Conservation (phyloP, 768 basidiomycete species). For the Hygrophorus russula region DNA sequence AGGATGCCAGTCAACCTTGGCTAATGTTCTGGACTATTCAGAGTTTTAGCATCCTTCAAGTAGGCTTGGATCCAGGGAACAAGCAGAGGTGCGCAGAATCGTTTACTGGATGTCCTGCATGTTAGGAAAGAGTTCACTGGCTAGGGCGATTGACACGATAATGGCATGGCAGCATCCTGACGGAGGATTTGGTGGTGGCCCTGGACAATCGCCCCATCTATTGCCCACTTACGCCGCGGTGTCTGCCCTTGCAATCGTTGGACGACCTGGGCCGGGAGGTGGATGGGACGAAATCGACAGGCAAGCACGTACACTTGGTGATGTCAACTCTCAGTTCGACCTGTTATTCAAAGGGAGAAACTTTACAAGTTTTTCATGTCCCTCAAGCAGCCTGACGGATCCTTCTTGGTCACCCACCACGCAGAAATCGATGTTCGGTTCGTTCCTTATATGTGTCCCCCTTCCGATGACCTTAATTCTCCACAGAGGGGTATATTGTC, state of each 20-base stretch:
- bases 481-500: slow-evolving; percentile 84
- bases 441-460: slow-evolving; percentile 10
- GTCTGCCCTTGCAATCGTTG: slow-evolving; percentile 74
- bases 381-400: slow-evolving; percentile 86
- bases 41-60: slow-evolving; percentile 67
- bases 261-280: slow-evolving; percentile 55
- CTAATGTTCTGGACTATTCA: slow-evolving; percentile 90
- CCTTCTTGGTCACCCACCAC: slow-evolving; percentile 78
- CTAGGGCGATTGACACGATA: slow-evolving; percentile 71
- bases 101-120: slow-evolving; percentile 4
- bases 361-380: slow-evolving; percentile 88
- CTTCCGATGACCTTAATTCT: not conserved
- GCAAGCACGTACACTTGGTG: slow-evolving; percentile 24
- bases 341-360: slow-evolving; percentile 35
- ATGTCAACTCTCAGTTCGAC: not conserved
- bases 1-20: slow-evolving; percentile 96
- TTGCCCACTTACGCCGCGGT: slow-evolving; percentile 86
- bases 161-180: slow-evolving; percentile 72
- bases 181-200: slow-evolving; percentile 90
- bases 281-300: slow-evolving; percentile 86
- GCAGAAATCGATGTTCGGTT: slow-evolving; percentile 94
- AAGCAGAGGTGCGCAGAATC: slow-evolving; percentile 49
- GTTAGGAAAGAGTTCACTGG: not conserved
- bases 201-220: slow-evolving; percentile 79
- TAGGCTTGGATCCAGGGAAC: slow-evolving; percentile 65